These are phyloP conservation scores for Suillus subluteus DNA, from an alignment of 768 basidiomycete genomes.

Conservation along the genomic window DNA sequence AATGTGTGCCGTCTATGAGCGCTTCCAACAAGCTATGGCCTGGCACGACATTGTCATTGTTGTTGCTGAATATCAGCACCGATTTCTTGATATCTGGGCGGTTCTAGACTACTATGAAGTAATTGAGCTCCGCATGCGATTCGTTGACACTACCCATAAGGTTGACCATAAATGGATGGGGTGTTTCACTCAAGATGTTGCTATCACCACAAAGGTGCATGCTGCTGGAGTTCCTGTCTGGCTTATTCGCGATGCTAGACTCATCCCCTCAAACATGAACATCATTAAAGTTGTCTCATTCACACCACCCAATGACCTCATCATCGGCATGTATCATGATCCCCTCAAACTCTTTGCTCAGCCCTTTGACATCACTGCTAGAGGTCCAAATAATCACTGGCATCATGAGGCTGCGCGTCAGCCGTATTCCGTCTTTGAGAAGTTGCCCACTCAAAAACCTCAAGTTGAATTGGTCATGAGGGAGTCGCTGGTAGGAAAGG, in stretches of 20 bases:
- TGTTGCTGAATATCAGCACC: constrained; percentile 1
- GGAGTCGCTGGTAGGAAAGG: too few relatives aligned
- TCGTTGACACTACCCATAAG: not conserved
- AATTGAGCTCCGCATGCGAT: not conserved
- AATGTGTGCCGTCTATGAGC: too few relatives aligned
- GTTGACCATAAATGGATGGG: constrained; percentile 6
- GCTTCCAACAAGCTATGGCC: not conserved
- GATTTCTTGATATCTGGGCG: not conserved
- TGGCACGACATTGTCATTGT: not conserved
- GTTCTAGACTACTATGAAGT: not conserved
- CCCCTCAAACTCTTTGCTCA: too few relatives aligned
- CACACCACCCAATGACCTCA: not conserved
- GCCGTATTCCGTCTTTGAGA: too few relatives aligned
- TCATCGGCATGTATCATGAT: too few relatives aligned
- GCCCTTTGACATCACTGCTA: too few relatives aligned
- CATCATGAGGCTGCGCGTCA: too few relatives aligned
- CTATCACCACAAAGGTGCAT: not conserved
- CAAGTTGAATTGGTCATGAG: too few relatives aligned
- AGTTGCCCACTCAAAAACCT: too few relatives aligned
- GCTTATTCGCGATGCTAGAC: not conserved
- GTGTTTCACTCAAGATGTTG: too few relatives aligned
- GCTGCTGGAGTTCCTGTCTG: constrained; percentile 1
- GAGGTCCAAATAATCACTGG: too few relatives aligned
- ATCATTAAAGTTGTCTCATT: not conserved
- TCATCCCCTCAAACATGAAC: not conserved